Base-by-base conservation (phyloP, 768 basidiomycete genomes). In the Termitomyces sp. region DNA sequence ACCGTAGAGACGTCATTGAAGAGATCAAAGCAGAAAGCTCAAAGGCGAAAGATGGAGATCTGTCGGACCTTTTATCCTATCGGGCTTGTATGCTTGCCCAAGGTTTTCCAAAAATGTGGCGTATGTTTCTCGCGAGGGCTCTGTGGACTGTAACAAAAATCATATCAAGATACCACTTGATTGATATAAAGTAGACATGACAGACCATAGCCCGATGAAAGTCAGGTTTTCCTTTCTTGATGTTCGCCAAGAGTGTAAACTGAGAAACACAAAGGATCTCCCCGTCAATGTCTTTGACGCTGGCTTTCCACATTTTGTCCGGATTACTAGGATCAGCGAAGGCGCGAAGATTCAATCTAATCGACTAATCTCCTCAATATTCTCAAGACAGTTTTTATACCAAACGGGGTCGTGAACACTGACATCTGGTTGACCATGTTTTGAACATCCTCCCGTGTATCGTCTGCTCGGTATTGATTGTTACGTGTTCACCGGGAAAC, bases 211-310 rank as follows among this genome's bases (percentile, higher is more conserved):
- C 90, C 20, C 81, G 82, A 72, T 95, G 94, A 64, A 98, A 98
- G 70, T 97, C 94, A 15, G 90, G 90, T 66, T 94, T 90, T 28
- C 93, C 93, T 70, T 97, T 97, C 53, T 80, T 77, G 18, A 92
- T 93, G 58, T 88, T 88, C 24, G 94, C 90, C 67, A 95, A 71
- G 28, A 99, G 79, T 2, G 95, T 94, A 70, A 97, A 96, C 64
- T 98, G 96, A 1, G 94, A 94, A 16, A 95, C 93, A 65, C 95
- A 98, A 4, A 98, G 82, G 13, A 99, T 81, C 52, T 96, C 94
- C 45, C 94, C 95, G 24, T 83, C 82, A 24, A 97, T 82, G 62
- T 98, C 95, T 71, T 86, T 90, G 49, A 98, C 88, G 66, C 76
- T 92, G 22, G 80, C 73, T 72, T 91, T 95, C 96, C 96, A 98